Evolutionary conservation across 2,329 filamentous ascomycete species (phyloP).

Genomic region (Sporothrix sp.): DNA sequence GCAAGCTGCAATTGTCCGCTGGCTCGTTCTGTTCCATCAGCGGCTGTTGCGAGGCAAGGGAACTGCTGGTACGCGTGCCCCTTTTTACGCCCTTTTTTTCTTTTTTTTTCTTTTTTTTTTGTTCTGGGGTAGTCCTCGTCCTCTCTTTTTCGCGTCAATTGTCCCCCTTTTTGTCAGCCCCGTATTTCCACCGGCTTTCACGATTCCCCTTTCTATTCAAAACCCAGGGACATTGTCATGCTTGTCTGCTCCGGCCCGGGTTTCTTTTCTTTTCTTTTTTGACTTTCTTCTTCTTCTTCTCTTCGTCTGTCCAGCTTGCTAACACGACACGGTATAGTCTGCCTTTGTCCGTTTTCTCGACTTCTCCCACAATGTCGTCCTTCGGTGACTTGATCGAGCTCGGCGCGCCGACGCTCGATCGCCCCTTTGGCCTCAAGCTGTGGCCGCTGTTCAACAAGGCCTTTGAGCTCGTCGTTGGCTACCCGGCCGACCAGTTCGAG

Average conservation of each 20-base stretch:
- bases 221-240: background rate
- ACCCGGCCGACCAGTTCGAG: constrained; percentile 74
- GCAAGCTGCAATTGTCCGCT: no score
- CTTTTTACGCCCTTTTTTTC: constrained; percentile 3
- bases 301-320: background rate
- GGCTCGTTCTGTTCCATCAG: no score
- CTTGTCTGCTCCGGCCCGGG: background rate
- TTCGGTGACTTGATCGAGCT: constrained; percentile 26
- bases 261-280: background rate
- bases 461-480: constrained; percentile 67
- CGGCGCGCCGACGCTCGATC: constrained; percentile 72
- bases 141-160: constrained; percentile 15
- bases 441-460: constrained; percentile 93
- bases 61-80: constrained; percentile 13
- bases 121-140: background rate
- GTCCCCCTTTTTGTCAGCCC: constrained; percentile 10
- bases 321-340: constrained; percentile 13
- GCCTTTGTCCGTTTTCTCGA: background rate
- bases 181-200: constrained; percentile 6
- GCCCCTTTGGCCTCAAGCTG: constrained; percentile 80
- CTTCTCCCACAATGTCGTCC: constrained; percentile 15
- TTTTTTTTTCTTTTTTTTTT: constrained; percentile 8
- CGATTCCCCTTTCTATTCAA: background rate
- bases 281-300: background rate
- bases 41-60: background rate